These are phyloP conservation scores for Caloboletus inedulis DNA, from an alignment of 1,284 basidiomycete genomes.

Conservation along the genomic window DNA sequence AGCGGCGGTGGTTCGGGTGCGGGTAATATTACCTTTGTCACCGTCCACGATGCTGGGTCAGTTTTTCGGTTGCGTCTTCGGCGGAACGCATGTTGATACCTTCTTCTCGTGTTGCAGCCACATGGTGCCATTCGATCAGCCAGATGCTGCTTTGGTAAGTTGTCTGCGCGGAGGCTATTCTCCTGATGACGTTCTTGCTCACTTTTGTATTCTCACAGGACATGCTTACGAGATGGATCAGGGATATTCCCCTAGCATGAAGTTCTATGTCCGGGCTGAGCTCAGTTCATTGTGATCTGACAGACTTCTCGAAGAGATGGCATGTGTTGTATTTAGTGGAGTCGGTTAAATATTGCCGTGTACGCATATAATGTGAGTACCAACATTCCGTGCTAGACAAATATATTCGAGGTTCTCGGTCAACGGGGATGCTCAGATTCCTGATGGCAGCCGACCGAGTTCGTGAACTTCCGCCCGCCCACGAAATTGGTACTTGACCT, in stretches of 20 bases:
- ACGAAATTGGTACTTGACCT: neutral
- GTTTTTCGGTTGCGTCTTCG: constrained; percentile 21
- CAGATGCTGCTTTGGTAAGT: constrained; percentile 69
- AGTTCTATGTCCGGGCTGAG: neutral
- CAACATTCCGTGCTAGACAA: neutral
- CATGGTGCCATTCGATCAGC: constrained; percentile 85
- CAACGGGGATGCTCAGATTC: neutral
- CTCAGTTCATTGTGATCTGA: neutral
- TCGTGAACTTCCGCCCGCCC: too few species aligned
- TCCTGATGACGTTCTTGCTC: neutral
- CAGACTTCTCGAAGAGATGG: neutral
- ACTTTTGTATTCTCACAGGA: constrained; percentile 23
- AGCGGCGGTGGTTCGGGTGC: constrained; percentile 58
- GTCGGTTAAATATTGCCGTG: neutral
- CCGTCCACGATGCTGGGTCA: constrained; percentile 70
- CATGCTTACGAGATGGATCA: constrained; percentile 39
- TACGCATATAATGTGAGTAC: neutral
- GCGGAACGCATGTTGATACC: constrained; percentile 6
- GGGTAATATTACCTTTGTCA: constrained; percentile 76
- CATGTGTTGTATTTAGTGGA: constrained; percentile 3
- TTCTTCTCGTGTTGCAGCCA: constrained; percentile 46
- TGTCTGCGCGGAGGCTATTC: neutral
- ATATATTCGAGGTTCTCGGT: neutral
- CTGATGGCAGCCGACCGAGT: neutral
- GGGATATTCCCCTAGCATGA: constrained; percentile 37